These are phyloP conservation scores for Pichia sp. DNA, from an alignment of 1,139 yeast species.

Conservation along the genomic window DNA sequence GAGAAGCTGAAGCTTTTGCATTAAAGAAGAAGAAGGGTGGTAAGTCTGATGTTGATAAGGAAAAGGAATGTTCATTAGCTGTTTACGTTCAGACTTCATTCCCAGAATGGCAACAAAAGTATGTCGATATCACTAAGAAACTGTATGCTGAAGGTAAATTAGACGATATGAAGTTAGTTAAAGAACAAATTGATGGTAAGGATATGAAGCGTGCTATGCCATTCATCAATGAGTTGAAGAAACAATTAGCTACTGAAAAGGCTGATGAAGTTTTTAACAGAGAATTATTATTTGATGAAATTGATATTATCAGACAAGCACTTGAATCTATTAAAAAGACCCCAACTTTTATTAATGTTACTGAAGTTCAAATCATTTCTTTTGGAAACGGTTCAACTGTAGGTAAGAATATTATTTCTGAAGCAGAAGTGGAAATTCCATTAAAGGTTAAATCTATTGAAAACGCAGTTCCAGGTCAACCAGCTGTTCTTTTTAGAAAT, in stretches of 20 bases:
- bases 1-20: constrained; percentile 87
- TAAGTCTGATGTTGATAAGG: constrained; percentile 62
- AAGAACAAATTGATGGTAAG: constrained; percentile 55
- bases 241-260: constrained; percentile 62
- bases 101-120: constrained; percentile 96
- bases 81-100: constrained; percentile 70
- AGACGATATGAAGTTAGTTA: constrained; percentile 56
- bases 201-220: constrained; percentile 98
- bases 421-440: constrained; percentile 62
- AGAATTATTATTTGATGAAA: constrained; percentile 76
- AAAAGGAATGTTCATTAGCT: constrained; percentile 66
- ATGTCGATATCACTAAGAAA: constrained; percentile 77
- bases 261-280: constrained; percentile 81
- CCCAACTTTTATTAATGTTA: constrained; percentile 56
- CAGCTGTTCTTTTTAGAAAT: constrained; percentile 76
- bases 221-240: constrained; percentile 78
- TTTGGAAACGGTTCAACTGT: constrained; percentile 49
- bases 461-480: constrained; percentile 87
- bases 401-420: constrained; percentile 64
- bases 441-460: constrained; percentile 66
- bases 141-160: constrained; percentile 60
- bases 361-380: constrained; percentile 52
- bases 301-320: constrained; percentile 53
- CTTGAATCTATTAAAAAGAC: constrained; percentile 53
- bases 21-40: constrained; percentile 90